These are phyloP conservation scores for Pseudopithomyces maydicus DNA, from an alignment of 2,329 filamentous ascomycete species.

Conservation along the genomic window DNA sequence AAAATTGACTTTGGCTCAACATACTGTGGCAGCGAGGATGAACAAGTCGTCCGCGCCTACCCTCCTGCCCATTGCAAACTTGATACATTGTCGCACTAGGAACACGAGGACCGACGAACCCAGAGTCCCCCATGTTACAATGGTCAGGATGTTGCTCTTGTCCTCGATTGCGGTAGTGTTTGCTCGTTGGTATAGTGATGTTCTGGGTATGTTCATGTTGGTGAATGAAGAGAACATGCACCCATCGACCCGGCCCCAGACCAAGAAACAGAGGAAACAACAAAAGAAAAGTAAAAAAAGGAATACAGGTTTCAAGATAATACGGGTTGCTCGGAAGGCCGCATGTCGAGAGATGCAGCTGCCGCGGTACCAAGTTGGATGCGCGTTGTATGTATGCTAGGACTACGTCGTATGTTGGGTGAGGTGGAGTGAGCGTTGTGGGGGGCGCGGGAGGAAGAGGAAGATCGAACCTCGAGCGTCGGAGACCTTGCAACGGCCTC, in stretches of 20 bases:
- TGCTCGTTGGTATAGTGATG: constrained; percentile 11
- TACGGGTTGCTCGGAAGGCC: constrained; percentile 11
- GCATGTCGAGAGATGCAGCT: constrained; percentile 8
- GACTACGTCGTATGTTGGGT: constrained; percentile 3
- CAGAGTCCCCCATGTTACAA: constrained; percentile 33
- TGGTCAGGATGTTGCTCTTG: constrained; percentile 25
- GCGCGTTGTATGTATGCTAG: background rate
- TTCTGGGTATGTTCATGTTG: constrained; percentile 25
- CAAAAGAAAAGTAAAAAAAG: constrained; percentile 7
- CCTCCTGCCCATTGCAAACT: constrained; percentile 27
- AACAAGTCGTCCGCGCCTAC: constrained; percentile 34
- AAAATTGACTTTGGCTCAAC: background rate
- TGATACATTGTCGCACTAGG: constrained; percentile 31
- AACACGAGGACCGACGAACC: constrained; percentile 29
- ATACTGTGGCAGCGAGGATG: constrained; percentile 38
- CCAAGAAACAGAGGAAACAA: constrained; percentile 15
- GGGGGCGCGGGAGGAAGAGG: constrained; percentile 6
- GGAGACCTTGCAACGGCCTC: constrained; percentile 13
- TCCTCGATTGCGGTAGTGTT: constrained; percentile 14
- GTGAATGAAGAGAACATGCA: constrained; percentile 11
- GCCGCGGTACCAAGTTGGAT: constrained; percentile 3
- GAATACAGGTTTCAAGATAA: constrained; percentile 6
- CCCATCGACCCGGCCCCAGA: constrained; percentile 10
- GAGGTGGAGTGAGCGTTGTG: constrained; percentile 12
- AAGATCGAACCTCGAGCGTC: constrained; percentile 11